Evolutionary conservation across 306 rosid genomes (phyloP).

Genomic region (Abrus precatorius): DNA sequence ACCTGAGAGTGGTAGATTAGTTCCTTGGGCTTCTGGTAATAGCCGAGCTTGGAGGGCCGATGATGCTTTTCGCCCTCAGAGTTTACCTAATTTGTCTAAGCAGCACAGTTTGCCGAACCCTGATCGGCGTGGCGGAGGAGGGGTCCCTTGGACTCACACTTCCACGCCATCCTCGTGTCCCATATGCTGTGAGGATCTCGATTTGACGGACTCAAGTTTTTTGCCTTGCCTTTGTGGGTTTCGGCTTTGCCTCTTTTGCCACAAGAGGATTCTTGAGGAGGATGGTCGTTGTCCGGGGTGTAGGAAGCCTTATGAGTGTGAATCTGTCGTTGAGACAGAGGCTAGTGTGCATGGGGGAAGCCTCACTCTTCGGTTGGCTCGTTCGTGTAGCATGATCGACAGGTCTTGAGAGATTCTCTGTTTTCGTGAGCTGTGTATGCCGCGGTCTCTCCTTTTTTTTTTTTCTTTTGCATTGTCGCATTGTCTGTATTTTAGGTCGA

Average conservation of each 20-base stretch:
- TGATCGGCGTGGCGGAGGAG: conserved; percentile 63
- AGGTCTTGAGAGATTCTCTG: conserved; percentile 69
- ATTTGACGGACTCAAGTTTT: conserved; percentile 87
- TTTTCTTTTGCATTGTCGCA: conserved; percentile 53
- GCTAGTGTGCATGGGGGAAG: conserved; percentile 69
- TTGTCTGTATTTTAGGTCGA: conserved; percentile 57
- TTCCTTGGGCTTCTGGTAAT: conserved; percentile 60
- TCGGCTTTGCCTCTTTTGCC: conserved; percentile 97
- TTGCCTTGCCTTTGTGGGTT: conserved; percentile 91
- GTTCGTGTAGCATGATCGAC: conserved; percentile 83
- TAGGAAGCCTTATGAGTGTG: conserved; percentile 84
- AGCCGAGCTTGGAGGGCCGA: conserved; percentile 90
- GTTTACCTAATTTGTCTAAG: conserved; percentile 87
- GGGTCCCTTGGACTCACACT: conserved; percentile 62
- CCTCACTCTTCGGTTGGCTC: conserved; percentile 74
- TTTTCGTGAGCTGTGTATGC: conserved; percentile 60
- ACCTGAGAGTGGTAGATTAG: conserved; percentile 49
- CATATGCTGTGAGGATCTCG: conserved; percentile 93
- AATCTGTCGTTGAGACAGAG: conserved; percentile 68
- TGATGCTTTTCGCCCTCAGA: conserved; percentile 90
- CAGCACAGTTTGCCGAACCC: conserved; percentile 83
- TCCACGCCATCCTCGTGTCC: conserved; percentile 79
- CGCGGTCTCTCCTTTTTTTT: conserved; percentile 42
- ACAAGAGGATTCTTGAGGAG: conserved; percentile 92
- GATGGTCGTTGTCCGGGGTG: conserved; percentile 98